Evolutionary conservation across 2,329 filamentous ascomycete species (phyloP).

Genomic region (Macrophomina tecta): DNA sequence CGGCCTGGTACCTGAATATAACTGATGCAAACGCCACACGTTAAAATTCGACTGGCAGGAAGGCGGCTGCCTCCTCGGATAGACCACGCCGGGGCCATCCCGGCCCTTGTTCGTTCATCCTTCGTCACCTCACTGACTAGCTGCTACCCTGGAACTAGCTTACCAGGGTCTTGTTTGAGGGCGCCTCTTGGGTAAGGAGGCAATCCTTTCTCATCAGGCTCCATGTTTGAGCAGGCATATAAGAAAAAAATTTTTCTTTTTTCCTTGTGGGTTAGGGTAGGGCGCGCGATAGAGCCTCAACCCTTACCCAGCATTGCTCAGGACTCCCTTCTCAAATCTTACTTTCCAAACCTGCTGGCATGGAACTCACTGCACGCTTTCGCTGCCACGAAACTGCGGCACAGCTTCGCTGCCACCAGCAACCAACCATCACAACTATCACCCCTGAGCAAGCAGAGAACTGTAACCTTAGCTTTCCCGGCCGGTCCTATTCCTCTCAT

Average conservation of each 20-base stretch:
- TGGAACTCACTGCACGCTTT: too few species aligned
- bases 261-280: slow-evolving; percentile 10
- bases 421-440: too few species aligned
- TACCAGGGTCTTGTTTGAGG: slow-evolving; percentile 8
- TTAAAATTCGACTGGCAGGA: slow-evolving; percentile 8
- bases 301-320: background rate
- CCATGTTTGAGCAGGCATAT: background rate
- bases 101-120: background rate
- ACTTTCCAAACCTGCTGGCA: background rate
- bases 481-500: too few species aligned
- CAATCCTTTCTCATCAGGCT: background rate
- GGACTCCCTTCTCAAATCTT: slow-evolving; percentile 10
- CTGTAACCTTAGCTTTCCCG: background rate
- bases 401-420: too few species aligned
- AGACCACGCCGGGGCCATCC: background rate
- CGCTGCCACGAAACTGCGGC: too few species aligned
- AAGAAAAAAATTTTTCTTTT: background rate
- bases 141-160: too few species aligned
- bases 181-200: background rate
- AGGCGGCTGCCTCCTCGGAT: slow-evolving; percentile 1
- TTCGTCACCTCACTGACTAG: too few species aligned
- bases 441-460: background rate
- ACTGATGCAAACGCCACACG: slow-evolving; percentile 22
- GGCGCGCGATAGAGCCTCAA: background rate
- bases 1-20: slow-evolving; percentile 11